A percentile compares a stretch with the other conserved stretches of the same genome.
phyloP scores from a whole-genome alignment of 106 monocot genomes.

The Alisma plantagoaquatica region DNA sequence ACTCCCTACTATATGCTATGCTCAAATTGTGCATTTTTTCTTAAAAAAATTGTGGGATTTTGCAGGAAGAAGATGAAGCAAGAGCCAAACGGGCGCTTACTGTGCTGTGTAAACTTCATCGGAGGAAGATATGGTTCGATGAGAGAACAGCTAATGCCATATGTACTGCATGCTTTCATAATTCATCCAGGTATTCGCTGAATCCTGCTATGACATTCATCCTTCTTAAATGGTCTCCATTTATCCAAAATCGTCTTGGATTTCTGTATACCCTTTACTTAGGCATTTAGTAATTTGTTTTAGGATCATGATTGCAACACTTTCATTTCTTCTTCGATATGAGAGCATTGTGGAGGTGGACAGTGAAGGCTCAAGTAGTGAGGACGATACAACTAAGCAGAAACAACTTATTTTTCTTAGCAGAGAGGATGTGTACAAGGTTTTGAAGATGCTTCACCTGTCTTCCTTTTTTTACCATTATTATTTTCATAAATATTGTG shows the following conservation, averaged over 20 bases:
- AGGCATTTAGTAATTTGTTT: background rate
- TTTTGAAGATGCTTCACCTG: constrained; percentile 1
- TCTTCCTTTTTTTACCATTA: background rate
- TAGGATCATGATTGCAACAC: constrained; percentile 77
- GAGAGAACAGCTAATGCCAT: constrained; percentile 91
- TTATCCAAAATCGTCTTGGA: too few species aligned
- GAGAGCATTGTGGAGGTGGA: constrained; percentile 54
- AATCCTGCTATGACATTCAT: too few species aligned
- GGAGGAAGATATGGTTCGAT: constrained; percentile 94
- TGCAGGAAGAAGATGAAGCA: constrained; percentile 62
- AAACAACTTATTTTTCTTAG: constrained; percentile 49
- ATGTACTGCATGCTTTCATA: constrained; percentile 80
- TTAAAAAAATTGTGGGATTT: background rate
- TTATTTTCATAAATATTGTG: background rate
- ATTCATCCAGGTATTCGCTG: constrained; percentile 63
- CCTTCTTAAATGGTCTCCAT: too few species aligned
- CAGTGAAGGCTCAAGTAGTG: constrained; percentile 57
- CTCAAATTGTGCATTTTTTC: too few species aligned
- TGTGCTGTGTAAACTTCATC: constrained; percentile 86
- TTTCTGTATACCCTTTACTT: too few species aligned
- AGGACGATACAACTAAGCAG: constrained; percentile 46
- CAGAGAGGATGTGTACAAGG: constrained; percentile 89
- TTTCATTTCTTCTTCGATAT: constrained; percentile 88
- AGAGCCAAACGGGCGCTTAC: constrained; percentile 69
- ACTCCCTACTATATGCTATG: too few species aligned